phyloP scores from a whole-genome alignment of 2,329 filamentous ascomycete species.

The Aspergillus arachidicola region DNA sequence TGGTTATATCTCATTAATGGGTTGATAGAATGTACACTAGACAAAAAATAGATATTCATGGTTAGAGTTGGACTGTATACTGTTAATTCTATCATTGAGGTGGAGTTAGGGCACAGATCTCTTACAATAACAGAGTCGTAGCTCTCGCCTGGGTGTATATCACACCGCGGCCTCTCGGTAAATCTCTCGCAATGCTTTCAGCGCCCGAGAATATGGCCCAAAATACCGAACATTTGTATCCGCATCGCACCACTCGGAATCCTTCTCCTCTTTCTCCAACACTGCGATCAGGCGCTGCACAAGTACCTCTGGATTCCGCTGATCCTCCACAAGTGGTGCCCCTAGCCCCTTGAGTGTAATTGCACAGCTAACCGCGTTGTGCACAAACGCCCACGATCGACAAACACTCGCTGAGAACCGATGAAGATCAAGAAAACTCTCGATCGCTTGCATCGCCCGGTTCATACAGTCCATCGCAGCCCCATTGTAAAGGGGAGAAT shows the following conservation, averaged over 20 bases:
- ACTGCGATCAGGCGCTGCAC: constrained; percentile 15
- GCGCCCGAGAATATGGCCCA: constrained; percentile 23
- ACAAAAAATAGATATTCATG: too few species aligned
- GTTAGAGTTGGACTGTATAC: too few species aligned
- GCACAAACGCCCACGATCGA: constrained; percentile 26
- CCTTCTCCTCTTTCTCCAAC: constrained; percentile 20
- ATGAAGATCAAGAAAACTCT: constrained; percentile 22
- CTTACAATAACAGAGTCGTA: not conserved
- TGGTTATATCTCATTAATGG: too few species aligned
- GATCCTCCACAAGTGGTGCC: not conserved
- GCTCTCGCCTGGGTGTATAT: constrained; percentile 28
- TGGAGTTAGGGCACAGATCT: not conserved
- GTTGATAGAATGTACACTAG: too few species aligned
- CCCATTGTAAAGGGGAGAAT: not conserved
- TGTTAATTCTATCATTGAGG: too few species aligned
- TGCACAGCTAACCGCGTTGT: constrained; percentile 26
- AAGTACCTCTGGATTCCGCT: not conserved
- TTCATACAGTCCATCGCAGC: not conserved
- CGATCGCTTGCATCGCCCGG: constrained; percentile 12
- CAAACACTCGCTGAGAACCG: constrained; percentile 19
- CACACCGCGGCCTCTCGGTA: not conserved
- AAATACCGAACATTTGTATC: constrained; percentile 25
- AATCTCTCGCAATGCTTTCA: constrained; percentile 18
- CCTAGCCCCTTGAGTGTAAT: constrained; percentile 15
- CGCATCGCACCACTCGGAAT: constrained; percentile 21